Conservation (phyloP, 148 eudicot species). For the Rheum nobile region DNA sequence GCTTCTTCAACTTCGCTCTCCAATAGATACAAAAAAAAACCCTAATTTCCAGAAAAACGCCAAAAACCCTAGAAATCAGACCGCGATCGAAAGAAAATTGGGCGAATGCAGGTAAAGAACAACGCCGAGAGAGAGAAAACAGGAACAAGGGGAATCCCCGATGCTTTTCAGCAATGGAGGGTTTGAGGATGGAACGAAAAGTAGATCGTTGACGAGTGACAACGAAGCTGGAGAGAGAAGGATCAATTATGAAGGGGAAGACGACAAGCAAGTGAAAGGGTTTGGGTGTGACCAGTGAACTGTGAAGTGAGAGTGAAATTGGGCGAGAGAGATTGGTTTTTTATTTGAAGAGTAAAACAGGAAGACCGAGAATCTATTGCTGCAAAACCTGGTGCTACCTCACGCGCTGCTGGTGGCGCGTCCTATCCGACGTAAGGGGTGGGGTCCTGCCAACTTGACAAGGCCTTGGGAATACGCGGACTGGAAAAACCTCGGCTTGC, state of each 20-base stretch:
- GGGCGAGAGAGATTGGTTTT: no score
- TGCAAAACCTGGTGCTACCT: neutral
- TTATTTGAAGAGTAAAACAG: neutral
- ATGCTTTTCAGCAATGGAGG: neutral
- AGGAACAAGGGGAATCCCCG: no score
- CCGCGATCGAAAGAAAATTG: neutral
- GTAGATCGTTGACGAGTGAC: slow-evolving; percentile 15
- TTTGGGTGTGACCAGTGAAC: neutral
- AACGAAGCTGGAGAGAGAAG: slow-evolving; percentile 5
- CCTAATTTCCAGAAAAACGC: slow-evolving; percentile 12
- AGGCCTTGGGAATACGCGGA: no score
- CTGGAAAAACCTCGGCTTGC: no score
- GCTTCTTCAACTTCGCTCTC: slow-evolving; percentile 10
- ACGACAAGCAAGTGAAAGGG: slow-evolving; percentile 4
- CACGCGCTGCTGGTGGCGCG: slow-evolving; percentile 11
- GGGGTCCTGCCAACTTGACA: no score
- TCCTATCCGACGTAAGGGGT: neutral
- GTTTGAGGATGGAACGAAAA: slow-evolving; percentile 7
- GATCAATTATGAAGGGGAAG: neutral
- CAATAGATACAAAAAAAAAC: neutral
- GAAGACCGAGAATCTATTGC: slow-evolving; percentile 7
- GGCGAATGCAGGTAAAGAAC: neutral
- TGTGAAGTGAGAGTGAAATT: neutral
- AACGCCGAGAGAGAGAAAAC: neutral
- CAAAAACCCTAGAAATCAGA: slow-evolving; percentile 17